A percentile compares a stretch with the other conserved stretches of the same genome.
These are phyloP conservation scores for Didymella sp. DNA, from an alignment of 2,329 filamentous ascomycete species.

Conservation along the genomic window DNA sequence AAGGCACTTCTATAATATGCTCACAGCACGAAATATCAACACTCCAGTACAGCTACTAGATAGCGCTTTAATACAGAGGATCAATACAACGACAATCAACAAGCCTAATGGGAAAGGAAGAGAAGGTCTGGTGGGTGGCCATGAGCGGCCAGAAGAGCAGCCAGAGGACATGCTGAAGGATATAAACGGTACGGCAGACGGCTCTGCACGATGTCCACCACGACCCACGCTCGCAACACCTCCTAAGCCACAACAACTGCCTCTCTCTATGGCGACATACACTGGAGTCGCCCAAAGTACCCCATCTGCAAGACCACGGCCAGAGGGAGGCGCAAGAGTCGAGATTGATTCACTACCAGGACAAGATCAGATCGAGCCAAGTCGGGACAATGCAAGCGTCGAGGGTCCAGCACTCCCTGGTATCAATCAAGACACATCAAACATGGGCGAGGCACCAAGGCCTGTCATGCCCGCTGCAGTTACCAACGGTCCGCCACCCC, in stretches of 20 bases:
- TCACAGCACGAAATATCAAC: background rate
- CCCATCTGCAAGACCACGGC: background rate
- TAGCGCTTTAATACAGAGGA: background rate
- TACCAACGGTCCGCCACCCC: background rate
- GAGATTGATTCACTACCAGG: slow-evolving; percentile 1
- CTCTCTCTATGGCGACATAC: background rate
- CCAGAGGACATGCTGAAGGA: background rate
- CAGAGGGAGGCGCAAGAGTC: background rate
- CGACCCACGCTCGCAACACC: background rate
- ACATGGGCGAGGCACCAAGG: slow-evolving; percentile 2
- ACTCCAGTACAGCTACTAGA: slow-evolving; percentile 9
- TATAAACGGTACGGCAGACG: background rate
- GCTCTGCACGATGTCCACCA: background rate
- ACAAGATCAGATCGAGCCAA: slow-evolving; percentile 1
- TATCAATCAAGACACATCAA: slow-evolving; percentile 10
- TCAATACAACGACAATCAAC: background rate
- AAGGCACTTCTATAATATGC: slow-evolving; percentile 10
- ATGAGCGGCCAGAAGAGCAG: background rate
- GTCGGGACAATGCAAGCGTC: background rate
- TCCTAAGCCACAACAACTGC: background rate
- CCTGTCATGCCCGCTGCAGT: background rate
- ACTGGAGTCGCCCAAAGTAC: background rate
- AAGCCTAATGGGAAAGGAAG: slow-evolving; percentile 1
- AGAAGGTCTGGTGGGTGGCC: slow-evolving; percentile 8
- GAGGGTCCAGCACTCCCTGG: slow-evolving; percentile 1